Conservation (phyloP, 2,329 filamentous ascomycete genomes). For the Colletotrichum sidae region DNA sequence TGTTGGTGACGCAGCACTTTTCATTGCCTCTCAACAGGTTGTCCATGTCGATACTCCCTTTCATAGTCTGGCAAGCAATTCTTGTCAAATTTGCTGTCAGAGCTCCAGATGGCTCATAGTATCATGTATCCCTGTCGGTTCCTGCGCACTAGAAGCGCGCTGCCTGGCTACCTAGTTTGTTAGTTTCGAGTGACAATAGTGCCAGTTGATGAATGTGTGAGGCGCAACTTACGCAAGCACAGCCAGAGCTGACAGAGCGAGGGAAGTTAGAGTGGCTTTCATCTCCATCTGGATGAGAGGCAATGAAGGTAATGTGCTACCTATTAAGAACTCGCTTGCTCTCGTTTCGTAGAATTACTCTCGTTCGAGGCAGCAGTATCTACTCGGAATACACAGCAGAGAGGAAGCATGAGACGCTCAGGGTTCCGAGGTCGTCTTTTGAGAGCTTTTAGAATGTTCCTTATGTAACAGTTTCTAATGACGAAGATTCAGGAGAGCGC, state of each 20-base stretch:
- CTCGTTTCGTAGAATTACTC: not conserved
- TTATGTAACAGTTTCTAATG: not conserved
- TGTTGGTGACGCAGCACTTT: too few relatives aligned
- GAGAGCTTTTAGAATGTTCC: not conserved
- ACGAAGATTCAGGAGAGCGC: not conserved
- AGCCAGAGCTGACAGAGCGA: not conserved
- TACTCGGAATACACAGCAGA: not conserved
- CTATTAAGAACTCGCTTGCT: not conserved
- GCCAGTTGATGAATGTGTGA: not conserved
- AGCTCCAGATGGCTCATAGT: too few relatives aligned
- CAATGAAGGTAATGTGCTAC: not conserved
- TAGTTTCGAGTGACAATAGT: not conserved
- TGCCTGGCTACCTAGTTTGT: not conserved
- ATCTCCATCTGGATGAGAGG: not conserved
- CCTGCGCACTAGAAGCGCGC: not conserved
- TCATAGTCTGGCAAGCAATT: too few relatives aligned
- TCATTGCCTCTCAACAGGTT: too few relatives aligned
- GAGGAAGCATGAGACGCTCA: not conserved
- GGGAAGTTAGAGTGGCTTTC: not conserved
- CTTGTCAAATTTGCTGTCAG: too few relatives aligned
- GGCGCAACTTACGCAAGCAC: not conserved
- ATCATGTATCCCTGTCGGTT: not conserved
- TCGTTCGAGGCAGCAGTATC: not conserved
- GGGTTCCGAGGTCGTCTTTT: not conserved
- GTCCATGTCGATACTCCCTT: too few relatives aligned